Conservation (phyloP, 129 eudicot species). For the Erigeron canadensis region DNA sequence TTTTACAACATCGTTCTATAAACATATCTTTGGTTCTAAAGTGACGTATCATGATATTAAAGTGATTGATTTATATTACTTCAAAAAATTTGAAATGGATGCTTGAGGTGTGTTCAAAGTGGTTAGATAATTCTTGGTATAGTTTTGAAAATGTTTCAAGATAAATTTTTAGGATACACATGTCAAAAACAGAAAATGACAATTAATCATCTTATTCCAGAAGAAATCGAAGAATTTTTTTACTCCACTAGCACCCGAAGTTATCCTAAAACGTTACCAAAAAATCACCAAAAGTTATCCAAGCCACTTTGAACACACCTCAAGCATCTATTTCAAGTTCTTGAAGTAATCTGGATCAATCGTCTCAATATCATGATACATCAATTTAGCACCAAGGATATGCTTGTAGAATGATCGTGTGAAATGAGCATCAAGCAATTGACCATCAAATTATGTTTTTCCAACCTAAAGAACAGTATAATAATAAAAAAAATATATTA, state of each 20-base stretch:
- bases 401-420: conserved; percentile 98
- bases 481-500: conserved; percentile 6
- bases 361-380: conserved; percentile 97
- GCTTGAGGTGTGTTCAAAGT: conserved; percentile 73
- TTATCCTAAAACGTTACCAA: neutral
- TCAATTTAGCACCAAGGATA: conserved; percentile 92
- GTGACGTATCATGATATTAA: conserved; percentile 98
- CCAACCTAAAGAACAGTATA: conserved; percentile 60
- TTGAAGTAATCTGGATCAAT: conserved; percentile 97
- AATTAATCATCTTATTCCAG: too few relatives aligned
- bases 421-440: conserved; percentile 94
- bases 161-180: too few relatives aligned
- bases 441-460: conserved; percentile 93
- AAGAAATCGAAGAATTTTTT: too few relatives aligned
- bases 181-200: too few relatives aligned
- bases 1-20: conserved; percentile 95
- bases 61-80: conserved; percentile 95
- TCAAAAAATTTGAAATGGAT: conserved; percentile 95
- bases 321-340: conserved; percentile 97
- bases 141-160: neutral
- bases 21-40: conserved; percentile 94
- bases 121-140: neutral
- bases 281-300: neutral
- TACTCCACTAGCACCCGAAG: conserved; percentile 12
- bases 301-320: conserved; percentile 49